Conservation (phyloP, 1,284 basidiomycete species). For the Cutaneotrichosporon cavernicola region DNA sequence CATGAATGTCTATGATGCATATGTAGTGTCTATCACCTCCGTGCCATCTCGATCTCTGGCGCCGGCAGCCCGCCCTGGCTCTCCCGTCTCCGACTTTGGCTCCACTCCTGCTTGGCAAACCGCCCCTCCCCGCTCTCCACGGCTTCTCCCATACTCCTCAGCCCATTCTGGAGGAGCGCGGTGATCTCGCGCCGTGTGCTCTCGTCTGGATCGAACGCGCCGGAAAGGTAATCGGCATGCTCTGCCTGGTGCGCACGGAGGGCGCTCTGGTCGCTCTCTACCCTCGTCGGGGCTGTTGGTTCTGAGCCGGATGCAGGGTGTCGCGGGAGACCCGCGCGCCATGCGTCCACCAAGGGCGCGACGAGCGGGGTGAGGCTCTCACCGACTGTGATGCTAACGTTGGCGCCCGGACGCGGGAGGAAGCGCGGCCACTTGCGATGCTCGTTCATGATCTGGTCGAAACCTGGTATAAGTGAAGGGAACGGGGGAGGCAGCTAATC, state of each 20-base stretch:
- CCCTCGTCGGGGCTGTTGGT: neutral
- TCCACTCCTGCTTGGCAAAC: constrained; percentile 44
- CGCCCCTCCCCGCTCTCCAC: constrained; percentile 50
- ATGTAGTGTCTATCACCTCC: neutral
- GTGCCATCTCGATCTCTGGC: neutral
- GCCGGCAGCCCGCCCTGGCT: neutral
- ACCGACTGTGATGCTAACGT: constrained; percentile 49
- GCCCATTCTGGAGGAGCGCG: constrained; percentile 66
- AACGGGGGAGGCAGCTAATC: too few species aligned
- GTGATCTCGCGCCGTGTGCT: constrained; percentile 81
- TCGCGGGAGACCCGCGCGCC: constrained; percentile 23
- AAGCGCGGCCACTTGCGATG: constrained; percentile 57
- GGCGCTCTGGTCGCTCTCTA: neutral
- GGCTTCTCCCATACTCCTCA: constrained; percentile 40
- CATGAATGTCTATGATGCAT: neutral
- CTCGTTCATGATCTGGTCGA: constrained; percentile 87
- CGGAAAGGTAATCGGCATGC: neutral
- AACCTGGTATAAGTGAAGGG: constrained; percentile 58
- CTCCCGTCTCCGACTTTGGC: constrained; percentile 23
- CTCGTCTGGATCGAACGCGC: constrained; percentile 6
- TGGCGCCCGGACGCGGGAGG: constrained; percentile 44
- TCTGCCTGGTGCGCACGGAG: neutral
- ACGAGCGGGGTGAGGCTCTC: constrained; percentile 42
- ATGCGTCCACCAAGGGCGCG: constrained; percentile 43
- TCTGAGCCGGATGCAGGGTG: neutral